These are phyloP conservation scores for Neurospora crassa DNA, from an alignment of 2,329 filamentous ascomycete species.

Conservation along the genomic window DNA sequence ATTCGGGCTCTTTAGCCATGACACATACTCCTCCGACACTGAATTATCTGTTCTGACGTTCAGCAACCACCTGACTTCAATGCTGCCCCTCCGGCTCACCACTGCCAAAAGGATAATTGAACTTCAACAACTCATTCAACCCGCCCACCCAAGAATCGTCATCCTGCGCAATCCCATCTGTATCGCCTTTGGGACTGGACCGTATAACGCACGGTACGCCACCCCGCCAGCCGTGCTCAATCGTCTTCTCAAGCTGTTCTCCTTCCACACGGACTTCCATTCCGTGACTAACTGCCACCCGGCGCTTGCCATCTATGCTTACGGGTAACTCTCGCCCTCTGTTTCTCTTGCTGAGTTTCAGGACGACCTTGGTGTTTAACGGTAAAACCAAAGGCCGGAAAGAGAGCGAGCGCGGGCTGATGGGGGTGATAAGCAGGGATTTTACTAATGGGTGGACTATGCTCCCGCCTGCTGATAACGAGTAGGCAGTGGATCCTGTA, in stretches of 20 bases:
- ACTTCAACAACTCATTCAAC: slow-evolving; percentile 86
- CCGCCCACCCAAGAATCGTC: slow-evolving; percentile 97
- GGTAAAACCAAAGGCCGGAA: slow-evolving; percentile 89
- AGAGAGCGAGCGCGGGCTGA: slow-evolving; percentile 83
- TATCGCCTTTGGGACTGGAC: slow-evolving; percentile 34
- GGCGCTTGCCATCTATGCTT: slow-evolving; percentile 67
- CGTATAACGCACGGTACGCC: slow-evolving; percentile 90
- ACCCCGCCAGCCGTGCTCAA: slow-evolving; percentile 47
- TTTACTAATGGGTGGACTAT: slow-evolving; percentile 92
- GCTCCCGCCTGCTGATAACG: slow-evolving; percentile 80
- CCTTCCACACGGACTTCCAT: slow-evolving; percentile 85
- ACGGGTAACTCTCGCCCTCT: slow-evolving; percentile 67
- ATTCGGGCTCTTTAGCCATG: neutral
- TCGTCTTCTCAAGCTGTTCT: slow-evolving; percentile 57
- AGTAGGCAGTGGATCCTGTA: slow-evolving; percentile 92
- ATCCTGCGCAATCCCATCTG: slow-evolving; percentile 38
- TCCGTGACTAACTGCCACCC: slow-evolving; percentile 58
- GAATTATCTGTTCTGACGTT: neutral
- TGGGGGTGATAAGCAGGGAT: slow-evolving; percentile 82
- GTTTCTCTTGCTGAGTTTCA: slow-evolving; percentile 75
- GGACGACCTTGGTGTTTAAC: slow-evolving; percentile 70
- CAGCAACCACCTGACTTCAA: neutral
- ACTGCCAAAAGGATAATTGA: slow-evolving; percentile 76
- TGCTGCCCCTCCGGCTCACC: slow-evolving; percentile 42
- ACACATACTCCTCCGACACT: neutral